Conservation (phyloP, 2,329 filamentous ascomycete species). For the Aspergillus latus region DNA sequence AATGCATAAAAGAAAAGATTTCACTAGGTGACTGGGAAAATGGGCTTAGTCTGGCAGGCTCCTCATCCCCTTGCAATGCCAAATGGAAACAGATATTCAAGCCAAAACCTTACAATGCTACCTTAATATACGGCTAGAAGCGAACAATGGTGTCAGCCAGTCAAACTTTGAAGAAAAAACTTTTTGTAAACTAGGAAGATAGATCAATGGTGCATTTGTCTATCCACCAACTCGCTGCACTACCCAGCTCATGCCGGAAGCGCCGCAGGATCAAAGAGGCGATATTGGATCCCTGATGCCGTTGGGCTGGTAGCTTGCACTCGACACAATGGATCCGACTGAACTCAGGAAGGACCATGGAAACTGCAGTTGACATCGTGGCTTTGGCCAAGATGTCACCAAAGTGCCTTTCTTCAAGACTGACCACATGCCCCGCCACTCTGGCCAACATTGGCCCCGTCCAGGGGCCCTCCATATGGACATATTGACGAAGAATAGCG, state of each 20-base stretch:
- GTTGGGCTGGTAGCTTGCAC: neutral
- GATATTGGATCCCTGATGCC: neutral
- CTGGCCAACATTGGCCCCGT: neutral
- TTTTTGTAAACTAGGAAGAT: neutral
- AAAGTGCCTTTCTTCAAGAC: neutral
- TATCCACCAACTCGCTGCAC: neutral
- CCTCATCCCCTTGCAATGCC: no score
- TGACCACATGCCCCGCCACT: neutral
- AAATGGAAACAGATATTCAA: no score
- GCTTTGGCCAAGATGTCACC: neutral
- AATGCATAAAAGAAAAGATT: neutral
- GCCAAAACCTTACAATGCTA: no score
- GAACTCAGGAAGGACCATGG: neutral
- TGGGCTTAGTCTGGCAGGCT: no score
- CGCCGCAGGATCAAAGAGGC: neutral
- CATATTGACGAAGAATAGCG: neutral
- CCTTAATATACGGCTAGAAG: no score
- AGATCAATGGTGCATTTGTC: neutral
- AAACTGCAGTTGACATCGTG: no score
- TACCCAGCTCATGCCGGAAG: neutral
- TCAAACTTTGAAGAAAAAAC: neutral
- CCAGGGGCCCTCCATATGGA: constrained; percentile 2
- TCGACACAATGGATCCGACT: neutral
- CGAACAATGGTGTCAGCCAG: neutral
- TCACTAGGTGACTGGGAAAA: no score